A percentile compares a stretch with the other conserved stretches of the same genome.
Conservation (phyloP, 768 basidiomycete genomes). For the Trametes cinnabarina region DNA sequence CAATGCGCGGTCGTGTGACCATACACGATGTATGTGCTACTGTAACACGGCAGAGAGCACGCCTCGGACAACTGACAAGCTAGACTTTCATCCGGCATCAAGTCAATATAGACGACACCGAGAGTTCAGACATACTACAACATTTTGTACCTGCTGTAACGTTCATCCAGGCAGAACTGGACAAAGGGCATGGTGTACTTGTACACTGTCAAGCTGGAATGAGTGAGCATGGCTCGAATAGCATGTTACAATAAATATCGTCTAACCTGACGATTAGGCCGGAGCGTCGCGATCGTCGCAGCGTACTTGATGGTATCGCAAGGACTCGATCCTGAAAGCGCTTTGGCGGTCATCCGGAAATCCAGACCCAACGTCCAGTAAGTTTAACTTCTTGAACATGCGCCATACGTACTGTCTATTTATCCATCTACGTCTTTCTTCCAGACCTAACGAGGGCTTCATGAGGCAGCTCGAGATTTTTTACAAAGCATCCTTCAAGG, state of each 20-base stretch:
- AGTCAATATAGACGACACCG: slow-evolving; percentile 73
- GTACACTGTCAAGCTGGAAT: slow-evolving; percentile 91
- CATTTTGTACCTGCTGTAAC: slow-evolving; percentile 78
- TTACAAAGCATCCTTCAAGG: slow-evolving; percentile 65
- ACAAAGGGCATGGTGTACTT: slow-evolving; percentile 73
- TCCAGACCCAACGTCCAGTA: slow-evolving; percentile 72
- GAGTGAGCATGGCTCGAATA: slow-evolving; percentile 59
- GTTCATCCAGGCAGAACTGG: slow-evolving; percentile 78
- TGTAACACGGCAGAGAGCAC: not conserved
- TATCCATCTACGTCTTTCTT: not conserved
- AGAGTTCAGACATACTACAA: slow-evolving; percentile 72
- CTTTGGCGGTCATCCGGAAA: slow-evolving; percentile 65
- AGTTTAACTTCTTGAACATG: slow-evolving; percentile 28
- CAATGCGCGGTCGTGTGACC: slow-evolving; percentile 66
- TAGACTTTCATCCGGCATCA: slow-evolving; percentile 82
- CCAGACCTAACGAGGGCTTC: slow-evolving; percentile 86
- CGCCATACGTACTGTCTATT: not conserved
- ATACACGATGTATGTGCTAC: slow-evolving; percentile 55
- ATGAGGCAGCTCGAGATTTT: slow-evolving; percentile 78
- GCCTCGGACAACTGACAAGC: slow-evolving; percentile 1
- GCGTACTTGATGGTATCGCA: slow-evolving; percentile 85
- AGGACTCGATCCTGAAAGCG: slow-evolving; percentile 53
- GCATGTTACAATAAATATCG: too few species aligned
- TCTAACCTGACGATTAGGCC: too few species aligned
- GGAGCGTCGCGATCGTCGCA: slow-evolving; percentile 81